These are phyloP conservation scores for Fusarium dimerum DNA, from an alignment of 2,329 filamentous ascomycete species.

Conservation along the genomic window DNA sequence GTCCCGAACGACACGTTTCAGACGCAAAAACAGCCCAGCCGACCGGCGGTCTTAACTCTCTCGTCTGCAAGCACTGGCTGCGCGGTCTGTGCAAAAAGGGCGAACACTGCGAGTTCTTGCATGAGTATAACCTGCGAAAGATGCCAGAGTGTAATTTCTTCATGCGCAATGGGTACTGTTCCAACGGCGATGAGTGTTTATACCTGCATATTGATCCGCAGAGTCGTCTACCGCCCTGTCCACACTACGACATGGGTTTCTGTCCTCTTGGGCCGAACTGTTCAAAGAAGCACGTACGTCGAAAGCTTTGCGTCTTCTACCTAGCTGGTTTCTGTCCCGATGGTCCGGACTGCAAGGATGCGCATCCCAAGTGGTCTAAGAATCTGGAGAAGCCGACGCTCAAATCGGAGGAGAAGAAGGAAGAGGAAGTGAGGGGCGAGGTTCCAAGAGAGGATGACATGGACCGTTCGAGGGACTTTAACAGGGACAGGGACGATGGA, in stretches of 20 bases:
- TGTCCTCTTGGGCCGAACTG: constrained; percentile 88
- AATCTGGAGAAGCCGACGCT: constrained; percentile 75
- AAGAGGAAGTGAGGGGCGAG: constrained; percentile 41
- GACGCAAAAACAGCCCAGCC: constrained; percentile 38
- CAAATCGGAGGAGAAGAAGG: constrained; percentile 66
- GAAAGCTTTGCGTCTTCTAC: constrained; percentile 80
- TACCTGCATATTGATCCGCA: constrained; percentile 89
- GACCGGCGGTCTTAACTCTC: constrained; percentile 67
- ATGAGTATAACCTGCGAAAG: constrained; percentile 97
- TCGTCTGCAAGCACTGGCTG: constrained; percentile 99
- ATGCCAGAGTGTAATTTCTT: constrained; percentile 99
- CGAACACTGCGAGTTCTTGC: constrained; percentile 93
- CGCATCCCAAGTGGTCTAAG: constrained; percentile 80
- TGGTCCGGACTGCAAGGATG: constrained; percentile 70
- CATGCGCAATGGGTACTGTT: constrained; percentile 89
- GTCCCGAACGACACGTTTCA: constrained; percentile 77
- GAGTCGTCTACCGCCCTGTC: constrained; percentile 76
- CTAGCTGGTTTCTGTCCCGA: constrained; percentile 94
- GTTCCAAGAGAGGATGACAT: constrained; percentile 38
- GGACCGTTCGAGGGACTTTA: constrained; percentile 37
- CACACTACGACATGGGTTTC: constrained; percentile 93
- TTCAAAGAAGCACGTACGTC: constrained; percentile 84
- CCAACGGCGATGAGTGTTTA: constrained; percentile 93
- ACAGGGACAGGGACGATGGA: constrained; percentile 31
- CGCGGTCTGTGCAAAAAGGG: constrained; percentile 97